These are phyloP conservation scores for Trichoderma koningiopsis DNA, from an alignment of 2,329 filamentous ascomycete genomes.

Conservation along the genomic window DNA sequence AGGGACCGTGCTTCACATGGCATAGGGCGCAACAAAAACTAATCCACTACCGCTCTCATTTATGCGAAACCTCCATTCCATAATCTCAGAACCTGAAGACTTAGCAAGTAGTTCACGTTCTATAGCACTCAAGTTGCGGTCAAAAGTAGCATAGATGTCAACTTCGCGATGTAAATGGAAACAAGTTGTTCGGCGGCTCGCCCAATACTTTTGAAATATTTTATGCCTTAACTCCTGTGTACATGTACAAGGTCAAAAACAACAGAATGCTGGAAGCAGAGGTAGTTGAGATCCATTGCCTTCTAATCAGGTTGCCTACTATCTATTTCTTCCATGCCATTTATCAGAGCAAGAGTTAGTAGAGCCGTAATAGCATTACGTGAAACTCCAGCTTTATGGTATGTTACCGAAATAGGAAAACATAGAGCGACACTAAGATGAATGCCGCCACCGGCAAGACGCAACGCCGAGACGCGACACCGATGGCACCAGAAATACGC, in stretches of 20 bases:
- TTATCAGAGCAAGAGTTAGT: background rate
- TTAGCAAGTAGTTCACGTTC: background rate
- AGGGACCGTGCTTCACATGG: background rate
- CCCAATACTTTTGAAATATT: constrained; percentile 51
- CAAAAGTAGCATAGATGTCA: constrained; percentile 46
- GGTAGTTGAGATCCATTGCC: background rate
- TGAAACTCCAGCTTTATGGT: background rate
- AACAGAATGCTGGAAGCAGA: constrained; percentile 53
- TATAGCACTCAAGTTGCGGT: constrained; percentile 54
- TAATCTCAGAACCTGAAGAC: background rate
- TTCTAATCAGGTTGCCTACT: background rate
- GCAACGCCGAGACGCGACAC: background rate
- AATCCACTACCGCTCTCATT: background rate
- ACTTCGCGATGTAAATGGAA: background rate
- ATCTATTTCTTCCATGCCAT: background rate
- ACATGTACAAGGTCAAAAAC: constrained; percentile 47
- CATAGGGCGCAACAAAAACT: background rate
- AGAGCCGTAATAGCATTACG: background rate
- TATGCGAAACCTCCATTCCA: background rate
- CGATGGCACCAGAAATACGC: background rate
- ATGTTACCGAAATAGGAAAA: background rate
- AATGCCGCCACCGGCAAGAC: constrained; percentile 1
- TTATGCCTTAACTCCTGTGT: constrained; percentile 62
- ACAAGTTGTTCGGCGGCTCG: background rate
- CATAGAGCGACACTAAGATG: background rate